Evolutionary conservation across 768 basidiomycete species (phyloP), one percentile per base, ranked within the genome.

Genomic region (Fistulinella prunicolor): DNA sequence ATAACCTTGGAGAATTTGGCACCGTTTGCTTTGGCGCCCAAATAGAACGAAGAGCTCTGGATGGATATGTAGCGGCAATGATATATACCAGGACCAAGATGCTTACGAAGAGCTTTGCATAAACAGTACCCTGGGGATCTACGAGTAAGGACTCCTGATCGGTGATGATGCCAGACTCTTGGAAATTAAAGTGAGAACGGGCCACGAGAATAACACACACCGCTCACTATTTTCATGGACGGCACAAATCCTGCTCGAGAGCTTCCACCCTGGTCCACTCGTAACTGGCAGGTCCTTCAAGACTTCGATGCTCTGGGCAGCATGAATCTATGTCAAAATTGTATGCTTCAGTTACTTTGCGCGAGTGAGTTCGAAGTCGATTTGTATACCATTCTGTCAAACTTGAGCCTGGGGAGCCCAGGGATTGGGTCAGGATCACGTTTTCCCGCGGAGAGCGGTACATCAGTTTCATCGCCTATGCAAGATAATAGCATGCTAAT

Each of bases 201-300:
- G n/a, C 13, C 3, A 19, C 14, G 30, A 22, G 19, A n/a, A 43
- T 46, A 34, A 4, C 14, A 7, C 40, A 24, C 9, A 14, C 9
- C 1, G 68, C 85, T 44, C 53, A 89, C 90, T 91, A 65, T 94
- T 94, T 70, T 94, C 91, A 38, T 77, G 78, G 19, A 93, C 73
- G 24, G 82, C 87, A 1, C 79, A 78, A 41, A 89, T 75, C 47
- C 82, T 76, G 49, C 73, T 73, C 55, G 77, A 82, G 61, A 85
- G 74, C 48, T 74, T 85, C 91, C 91, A 94, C 8, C 89, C 92
- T 3, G 79, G 71, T 9, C 89, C 89, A 52, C 85, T 86, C 28
- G 81, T 83, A 0, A 76, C 64, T 0, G 91, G 91, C 41, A 94
- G 70, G n/a, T 83, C 79, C 63, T 82, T 86, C 50, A 94, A 61